phyloP scores from a whole-genome alignment of 108 stramenopile species.

The Licmophora abbreviata region DNA sequence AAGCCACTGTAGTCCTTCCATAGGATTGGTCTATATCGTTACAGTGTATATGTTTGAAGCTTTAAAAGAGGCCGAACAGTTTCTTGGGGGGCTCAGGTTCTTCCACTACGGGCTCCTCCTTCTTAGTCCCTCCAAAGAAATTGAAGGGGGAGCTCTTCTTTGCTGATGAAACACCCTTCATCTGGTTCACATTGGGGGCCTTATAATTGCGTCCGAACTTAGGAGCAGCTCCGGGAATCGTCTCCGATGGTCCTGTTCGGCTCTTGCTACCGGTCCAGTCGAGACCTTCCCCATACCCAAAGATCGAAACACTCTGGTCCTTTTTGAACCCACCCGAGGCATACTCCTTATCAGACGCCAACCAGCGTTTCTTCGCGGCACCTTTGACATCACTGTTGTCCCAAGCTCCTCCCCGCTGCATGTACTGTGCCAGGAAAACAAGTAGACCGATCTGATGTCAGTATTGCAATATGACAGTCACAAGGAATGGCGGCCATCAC shows the following conservation, averaged over 20 bases:
- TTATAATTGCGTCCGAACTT: slow-evolving; percentile 77
- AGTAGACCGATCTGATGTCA: not conserved
- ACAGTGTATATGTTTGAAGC: too few relatives aligned
- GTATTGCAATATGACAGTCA: too few relatives aligned
- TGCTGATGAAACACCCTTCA: slow-evolving; percentile 21
- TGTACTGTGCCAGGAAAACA: slow-evolving; percentile 33
- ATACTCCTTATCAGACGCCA: slow-evolving; percentile 57
- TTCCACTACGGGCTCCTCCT: too few relatives aligned
- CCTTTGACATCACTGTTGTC: slow-evolving; percentile 58
- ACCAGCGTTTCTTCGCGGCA: slow-evolving; percentile 46
- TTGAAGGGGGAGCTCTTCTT: too few relatives aligned
- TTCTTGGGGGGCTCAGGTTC: slow-evolving; percentile 28
- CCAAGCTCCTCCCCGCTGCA: slow-evolving; percentile 71
- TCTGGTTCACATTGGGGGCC: slow-evolving; percentile 52
- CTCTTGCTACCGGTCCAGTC: slow-evolving; percentile 65
- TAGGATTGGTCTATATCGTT: too few relatives aligned
- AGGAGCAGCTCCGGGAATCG: slow-evolving; percentile 23
- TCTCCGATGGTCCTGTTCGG: slow-evolving; percentile 28
- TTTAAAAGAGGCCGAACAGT: slow-evolving; percentile 38
- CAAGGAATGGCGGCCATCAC: slow-evolving; percentile 23
- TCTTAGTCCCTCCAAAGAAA: slow-evolving; percentile 8
- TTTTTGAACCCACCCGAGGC: slow-evolving; percentile 74
- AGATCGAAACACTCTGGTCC: slow-evolving; percentile 62
- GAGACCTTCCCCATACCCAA: slow-evolving; percentile 65
- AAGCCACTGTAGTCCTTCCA: too few relatives aligned